These are phyloP conservation scores for Phytomonas sp. DNA, from an alignment of 208 protist species.

Conservation along the genomic window DNA sequence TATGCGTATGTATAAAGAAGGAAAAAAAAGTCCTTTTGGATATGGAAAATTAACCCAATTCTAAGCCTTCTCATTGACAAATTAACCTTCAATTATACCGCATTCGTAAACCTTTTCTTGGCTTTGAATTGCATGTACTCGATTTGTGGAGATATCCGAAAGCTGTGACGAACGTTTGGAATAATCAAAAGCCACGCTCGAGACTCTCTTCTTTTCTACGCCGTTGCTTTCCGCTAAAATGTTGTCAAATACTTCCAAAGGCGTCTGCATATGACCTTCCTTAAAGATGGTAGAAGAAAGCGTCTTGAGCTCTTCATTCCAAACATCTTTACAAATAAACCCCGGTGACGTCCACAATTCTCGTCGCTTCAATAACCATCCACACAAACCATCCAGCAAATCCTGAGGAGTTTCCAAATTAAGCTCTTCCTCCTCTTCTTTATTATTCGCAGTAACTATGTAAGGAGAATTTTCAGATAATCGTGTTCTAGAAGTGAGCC, in stretches of 20 bases:
- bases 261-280: conserved; percentile 59
- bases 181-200: conserved; percentile 10
- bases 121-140: conserved; percentile 11
- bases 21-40: too few species aligned
- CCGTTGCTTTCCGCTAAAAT: conserved; percentile 50
- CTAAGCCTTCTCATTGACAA: not conserved
- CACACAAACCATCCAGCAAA: conserved; percentile 41
- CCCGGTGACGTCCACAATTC: conserved; percentile 27
- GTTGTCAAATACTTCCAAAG: conserved; percentile 70
- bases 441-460: not conserved
- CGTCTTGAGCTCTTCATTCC: conserved; percentile 33
- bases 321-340: conserved; percentile 36
- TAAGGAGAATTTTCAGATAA: not conserved
- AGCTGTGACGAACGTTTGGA: conserved; percentile 9
- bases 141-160: not conserved
- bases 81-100: not conserved
- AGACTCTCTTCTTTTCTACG: conserved; percentile 22
- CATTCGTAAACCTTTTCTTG: conserved; percentile 1
- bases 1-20: not conserved
- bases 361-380: conserved; percentile 37
- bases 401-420: conserved; percentile 41
- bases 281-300: conserved; percentile 36
- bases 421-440: conserved; percentile 71
- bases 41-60: not conserved
- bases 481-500: not conserved